A percentile compares a stretch with the other conserved stretches of the same genome.
Evolutionary conservation across 805 yeast genomes (phyloP).

Genomic region (Teunomyces aglyptinius): DNA sequence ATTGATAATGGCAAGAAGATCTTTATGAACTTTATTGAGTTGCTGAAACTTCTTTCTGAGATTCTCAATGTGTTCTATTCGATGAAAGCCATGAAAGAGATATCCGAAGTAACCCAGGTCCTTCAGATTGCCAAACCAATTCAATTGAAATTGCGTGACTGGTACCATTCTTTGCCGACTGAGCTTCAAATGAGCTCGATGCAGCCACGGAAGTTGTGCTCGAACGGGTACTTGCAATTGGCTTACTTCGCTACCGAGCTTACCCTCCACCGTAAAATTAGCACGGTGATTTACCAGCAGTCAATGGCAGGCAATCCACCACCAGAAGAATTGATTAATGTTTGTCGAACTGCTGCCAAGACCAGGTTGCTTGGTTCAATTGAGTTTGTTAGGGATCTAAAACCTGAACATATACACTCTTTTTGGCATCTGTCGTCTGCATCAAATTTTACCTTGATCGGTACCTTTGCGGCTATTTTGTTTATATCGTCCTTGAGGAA

Average conservation of each 20-base stretch:
- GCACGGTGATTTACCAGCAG: constrained; percentile 49
- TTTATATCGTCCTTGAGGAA: constrained; percentile 56
- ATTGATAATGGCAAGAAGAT: constrained; percentile 67
- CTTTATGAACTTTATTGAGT: constrained; percentile 64
- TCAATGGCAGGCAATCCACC: constrained; percentile 29
- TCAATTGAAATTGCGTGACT: constrained; percentile 64
- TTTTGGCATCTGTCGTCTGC: constrained; percentile 89
- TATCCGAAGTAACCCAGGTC: constrained; percentile 63
- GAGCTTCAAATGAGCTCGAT: constrained; percentile 62
- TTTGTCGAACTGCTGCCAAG: constrained; percentile 83
- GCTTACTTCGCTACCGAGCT: constrained; percentile 90
- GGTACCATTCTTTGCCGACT: constrained; percentile 73
- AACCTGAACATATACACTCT: constrained; percentile 79
- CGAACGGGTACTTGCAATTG: constrained; percentile 76
- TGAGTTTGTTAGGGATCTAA: constrained; percentile 71
- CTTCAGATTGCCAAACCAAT: constrained; percentile 77
- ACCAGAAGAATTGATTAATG: constrained; percentile 40
- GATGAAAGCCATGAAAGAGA: constrained; percentile 56
- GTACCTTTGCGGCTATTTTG: constrained; percentile 81
- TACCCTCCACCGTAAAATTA: constrained; percentile 76
- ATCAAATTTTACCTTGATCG: constrained; percentile 75
- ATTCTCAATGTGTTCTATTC: constrained; percentile 73
- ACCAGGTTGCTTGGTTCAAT: constrained; percentile 80
- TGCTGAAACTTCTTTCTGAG: constrained; percentile 68
- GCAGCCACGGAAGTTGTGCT: constrained; percentile 60